Percentiles rank a stretch among this genome's conserved stretches.
phyloP scores from a whole-genome alignment of 176 grass and related monocot species.

The Saccharum spontaneum region DNA sequence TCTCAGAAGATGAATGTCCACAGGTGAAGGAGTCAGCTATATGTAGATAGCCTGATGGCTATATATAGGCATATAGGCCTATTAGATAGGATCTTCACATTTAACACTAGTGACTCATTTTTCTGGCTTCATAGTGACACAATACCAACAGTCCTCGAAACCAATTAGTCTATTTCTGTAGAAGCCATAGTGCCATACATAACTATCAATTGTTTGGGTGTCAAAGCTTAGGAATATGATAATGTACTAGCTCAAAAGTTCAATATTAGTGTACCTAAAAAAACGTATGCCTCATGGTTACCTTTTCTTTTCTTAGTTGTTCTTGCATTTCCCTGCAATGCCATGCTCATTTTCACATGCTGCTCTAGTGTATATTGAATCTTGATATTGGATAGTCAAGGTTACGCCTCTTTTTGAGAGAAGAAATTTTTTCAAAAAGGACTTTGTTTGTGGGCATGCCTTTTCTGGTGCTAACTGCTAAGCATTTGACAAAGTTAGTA shows the following conservation, averaged over 20 bases:
- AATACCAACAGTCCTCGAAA: background rate
- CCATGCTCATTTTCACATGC: background rate
- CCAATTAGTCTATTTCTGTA: background rate
- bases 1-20: no score
- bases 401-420: background rate
- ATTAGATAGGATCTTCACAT: no score
- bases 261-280: background rate
- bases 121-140: background rate
- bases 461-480: slow-evolving; percentile 6
- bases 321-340: background rate
- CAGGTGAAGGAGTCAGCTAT: no score
- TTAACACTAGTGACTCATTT: background rate
- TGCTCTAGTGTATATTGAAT: background rate
- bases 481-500: slow-evolving; percentile 5
- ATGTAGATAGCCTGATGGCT: no score
- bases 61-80: no score
- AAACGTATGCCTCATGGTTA: background rate
- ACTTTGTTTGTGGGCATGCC: background rate
- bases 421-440: background rate
- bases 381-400: background rate
- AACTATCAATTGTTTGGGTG: slow-evolving; percentile 2
- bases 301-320: background rate
- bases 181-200: background rate
- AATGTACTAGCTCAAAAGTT: background rate
- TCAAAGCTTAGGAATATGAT: slow-evolving; percentile 9